phyloP scores from a whole-genome alignment of 1,284 basidiomycete species.

The Erythrobasidium hasegawianum region DNA sequence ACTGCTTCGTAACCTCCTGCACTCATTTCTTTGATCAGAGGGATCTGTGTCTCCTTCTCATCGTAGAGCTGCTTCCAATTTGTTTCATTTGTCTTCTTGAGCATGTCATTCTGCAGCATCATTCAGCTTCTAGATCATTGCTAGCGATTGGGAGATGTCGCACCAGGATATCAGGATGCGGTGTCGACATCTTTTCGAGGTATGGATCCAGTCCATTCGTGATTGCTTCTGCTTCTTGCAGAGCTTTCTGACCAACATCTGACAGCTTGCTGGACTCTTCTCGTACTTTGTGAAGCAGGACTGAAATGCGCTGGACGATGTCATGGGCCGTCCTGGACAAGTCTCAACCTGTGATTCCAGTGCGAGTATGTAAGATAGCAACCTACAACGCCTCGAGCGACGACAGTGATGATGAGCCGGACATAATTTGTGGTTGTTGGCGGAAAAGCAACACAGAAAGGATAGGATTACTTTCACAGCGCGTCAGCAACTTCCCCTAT shows the following conservation, averaged over 20 bases:
- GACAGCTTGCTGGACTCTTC: constrained; percentile 11
- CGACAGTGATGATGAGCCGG: constrained; percentile 31
- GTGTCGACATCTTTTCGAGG: constrained; percentile 33
- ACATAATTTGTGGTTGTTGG: constrained; percentile 8
- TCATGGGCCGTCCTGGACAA: constrained; percentile 26
- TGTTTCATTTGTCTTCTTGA: constrained; percentile 35
- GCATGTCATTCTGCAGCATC: constrained; percentile 34
- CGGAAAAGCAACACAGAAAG: background rate
- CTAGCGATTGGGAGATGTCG: background rate
- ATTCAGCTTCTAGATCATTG: constrained; percentile 2
- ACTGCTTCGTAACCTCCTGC: constrained; percentile 35
- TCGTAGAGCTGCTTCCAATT: constrained; percentile 39
- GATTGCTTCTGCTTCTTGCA: constrained; percentile 35
- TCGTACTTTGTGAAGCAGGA: constrained; percentile 23
- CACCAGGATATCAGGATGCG: constrained; percentile 30
- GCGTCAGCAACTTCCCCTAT: no score
- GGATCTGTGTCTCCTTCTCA: constrained; percentile 34
- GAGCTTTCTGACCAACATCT: background rate
- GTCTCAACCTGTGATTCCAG: background rate
- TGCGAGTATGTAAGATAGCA: background rate
- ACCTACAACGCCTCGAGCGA: constrained; percentile 30
- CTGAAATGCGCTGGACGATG: constrained; percentile 23
- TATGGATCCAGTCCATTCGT: constrained; percentile 37
- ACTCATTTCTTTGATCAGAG: constrained; percentile 38
- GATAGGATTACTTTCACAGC: no score